These are phyloP conservation scores for Boletellus sp. DNA, from an alignment of 1,284 basidiomycete genomes.

Conservation along the genomic window DNA sequence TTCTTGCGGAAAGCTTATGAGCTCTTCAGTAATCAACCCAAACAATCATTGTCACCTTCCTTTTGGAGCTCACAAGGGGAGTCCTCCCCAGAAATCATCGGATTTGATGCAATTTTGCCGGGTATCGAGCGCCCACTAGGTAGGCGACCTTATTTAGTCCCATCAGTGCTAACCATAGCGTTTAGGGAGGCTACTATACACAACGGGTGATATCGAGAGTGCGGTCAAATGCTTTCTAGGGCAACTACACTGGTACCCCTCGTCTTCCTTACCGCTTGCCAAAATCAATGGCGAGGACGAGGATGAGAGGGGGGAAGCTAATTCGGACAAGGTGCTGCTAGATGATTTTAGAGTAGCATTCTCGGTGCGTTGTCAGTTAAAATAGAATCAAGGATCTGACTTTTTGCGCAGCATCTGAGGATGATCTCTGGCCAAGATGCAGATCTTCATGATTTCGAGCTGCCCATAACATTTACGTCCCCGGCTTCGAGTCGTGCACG, in stretches of 20 bases:
- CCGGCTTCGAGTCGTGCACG: constrained; percentile 52
- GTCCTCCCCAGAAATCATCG: constrained; percentile 36
- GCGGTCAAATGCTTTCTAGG: constrained; percentile 69
- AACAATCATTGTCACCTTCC: constrained; percentile 65
- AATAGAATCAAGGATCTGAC: constrained; percentile 3
- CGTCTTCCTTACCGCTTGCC: constrained; percentile 16
- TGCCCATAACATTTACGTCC: constrained; percentile 60
- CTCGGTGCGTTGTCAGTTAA: constrained; percentile 43
- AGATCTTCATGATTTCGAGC: constrained; percentile 41
- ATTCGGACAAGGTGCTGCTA: constrained; percentile 60
- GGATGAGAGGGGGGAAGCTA: constrained; percentile 24
- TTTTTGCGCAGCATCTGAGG: constrained; percentile 57
- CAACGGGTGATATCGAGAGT: constrained; percentile 65
- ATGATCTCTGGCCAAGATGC: constrained; percentile 45
- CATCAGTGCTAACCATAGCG: constrained; percentile 1
- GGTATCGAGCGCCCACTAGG: constrained; percentile 78
- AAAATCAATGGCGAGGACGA: constrained; percentile 12
- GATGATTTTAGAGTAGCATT: constrained; percentile 80
- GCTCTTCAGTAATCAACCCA: constrained; percentile 48
- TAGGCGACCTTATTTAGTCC: constrained; percentile 18
- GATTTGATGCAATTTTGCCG: constrained; percentile 61
- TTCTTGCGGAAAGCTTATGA: constrained; percentile 68
- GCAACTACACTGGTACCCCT: constrained; percentile 40
- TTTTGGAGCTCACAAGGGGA: constrained; percentile 72
- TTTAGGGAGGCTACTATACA: constrained; percentile 70